Base-by-base conservation (phyloP, 805 yeast species). In the Metschnikowia arizonensis region DNA sequence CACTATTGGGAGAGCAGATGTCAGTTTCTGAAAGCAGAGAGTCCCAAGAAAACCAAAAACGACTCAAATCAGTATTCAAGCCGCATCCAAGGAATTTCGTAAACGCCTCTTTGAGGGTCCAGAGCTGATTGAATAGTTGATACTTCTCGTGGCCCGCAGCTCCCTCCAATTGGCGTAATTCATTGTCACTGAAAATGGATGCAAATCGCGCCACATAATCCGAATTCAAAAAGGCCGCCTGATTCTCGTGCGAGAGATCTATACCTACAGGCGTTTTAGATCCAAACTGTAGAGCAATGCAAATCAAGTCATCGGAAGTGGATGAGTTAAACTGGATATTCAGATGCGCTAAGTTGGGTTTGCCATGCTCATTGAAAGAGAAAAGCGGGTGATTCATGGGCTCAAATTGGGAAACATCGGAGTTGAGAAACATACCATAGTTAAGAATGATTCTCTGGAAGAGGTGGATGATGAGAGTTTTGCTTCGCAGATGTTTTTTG, bases 91-190 rank as follows among this genome's bases (percentile, higher is more conserved):
- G 54, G 31, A 73, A 76, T 55, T 87, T 87, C 5, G 86, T 75
- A 56, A 79, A 84, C 17, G 88, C 79, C 59, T 87, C 96, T 58
- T 87, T 87, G 44, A 87, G 60, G 0, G 95, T 85, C 96, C 96
- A 87, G 29, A 75, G 70, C 32, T 78, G 79, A 15, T 83, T 76
- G 53, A 83, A 76, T 2, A 66, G 50, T 6, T 56, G 50, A 40
- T 64, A 63, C 42, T 65, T 56, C 4, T 48, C 19, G 0, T 45
- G 44, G 0, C 23, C n/a, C 5, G 48, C 45, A 7, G 82, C 50
- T 21, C 62, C 55, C 10, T 14, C 25, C 35, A 49, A 38, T 9
- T 8, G 19, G 5, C 12, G 7, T 5, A 40, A 35, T 50, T 79
- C 83, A 0, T 46, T 30, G 0, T 46, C 42, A 38, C 68, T 61